These are phyloP conservation scores for Acephala macrosclerotiorum DNA, from an alignment of 2,329 filamentous ascomycete species.

Conservation along the genomic window DNA sequence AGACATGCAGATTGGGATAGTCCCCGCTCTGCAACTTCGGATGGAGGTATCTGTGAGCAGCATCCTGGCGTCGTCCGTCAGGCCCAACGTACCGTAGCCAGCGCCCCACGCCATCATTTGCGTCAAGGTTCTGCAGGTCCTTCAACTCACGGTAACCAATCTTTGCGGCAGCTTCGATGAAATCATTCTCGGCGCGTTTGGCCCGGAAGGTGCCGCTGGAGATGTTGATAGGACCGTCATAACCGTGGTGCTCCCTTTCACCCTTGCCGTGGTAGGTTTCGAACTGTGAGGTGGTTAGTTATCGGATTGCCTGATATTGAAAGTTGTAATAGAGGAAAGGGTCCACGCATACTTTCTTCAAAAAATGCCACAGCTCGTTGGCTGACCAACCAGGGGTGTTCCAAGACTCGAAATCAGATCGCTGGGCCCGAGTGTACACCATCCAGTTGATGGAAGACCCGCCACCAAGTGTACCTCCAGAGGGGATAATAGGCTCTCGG, in stretches of 20 bases:
- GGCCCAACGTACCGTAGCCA: slow-evolving; percentile 56
- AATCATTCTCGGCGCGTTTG: slow-evolving; percentile 52
- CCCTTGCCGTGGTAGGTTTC: slow-evolving; percentile 55
- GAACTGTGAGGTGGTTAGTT: neutral
- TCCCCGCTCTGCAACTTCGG: slow-evolving; percentile 56
- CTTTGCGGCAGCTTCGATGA: slow-evolving; percentile 55
- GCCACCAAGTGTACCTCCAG: slow-evolving; percentile 64
- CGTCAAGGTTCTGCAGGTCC: slow-evolving; percentile 60
- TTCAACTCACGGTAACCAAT: slow-evolving; percentile 59
- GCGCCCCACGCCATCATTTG: slow-evolving; percentile 43
- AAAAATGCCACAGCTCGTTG: slow-evolving; percentile 58
- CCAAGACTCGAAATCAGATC: slow-evolving; percentile 49
- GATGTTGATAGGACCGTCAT: slow-evolving; percentile 61
- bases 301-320: neutral
- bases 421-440: slow-evolving; percentile 56
- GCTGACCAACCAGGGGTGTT: slow-evolving; percentile 58
- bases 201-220: slow-evolving; percentile 56
- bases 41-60: slow-evolving; percentile 62
- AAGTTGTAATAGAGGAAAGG: neutral
- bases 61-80: slow-evolving; percentile 63
- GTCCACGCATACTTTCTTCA: slow-evolving; percentile 48
- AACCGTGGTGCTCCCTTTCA: slow-evolving; percentile 54
- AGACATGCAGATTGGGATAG: slow-evolving; percentile 65
- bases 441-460: slow-evolving; percentile 67
- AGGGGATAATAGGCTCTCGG: slow-evolving; percentile 51